phyloP scores from a whole-genome alignment of 768 basidiomycete genomes.

The Pleurotus salmoneostramineus region DNA sequence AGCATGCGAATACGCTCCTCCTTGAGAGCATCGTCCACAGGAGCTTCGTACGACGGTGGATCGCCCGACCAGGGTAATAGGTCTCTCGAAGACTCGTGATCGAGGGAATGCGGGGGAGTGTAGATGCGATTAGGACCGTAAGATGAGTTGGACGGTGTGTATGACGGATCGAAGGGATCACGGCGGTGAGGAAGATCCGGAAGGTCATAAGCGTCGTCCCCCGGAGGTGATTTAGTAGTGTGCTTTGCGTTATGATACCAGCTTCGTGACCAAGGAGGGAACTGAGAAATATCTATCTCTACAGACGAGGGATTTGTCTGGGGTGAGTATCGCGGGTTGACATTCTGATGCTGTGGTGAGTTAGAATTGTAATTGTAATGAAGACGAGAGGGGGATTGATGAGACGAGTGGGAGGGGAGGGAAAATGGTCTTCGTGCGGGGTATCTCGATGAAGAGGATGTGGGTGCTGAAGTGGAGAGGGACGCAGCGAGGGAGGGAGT shows the following conservation, averaged over 20 bases:
- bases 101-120: conserved; percentile 24
- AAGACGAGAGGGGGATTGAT: conserved; percentile 16
- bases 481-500: conserved; percentile 40
- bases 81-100: conserved; percentile 37
- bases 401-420: conserved; percentile 34
- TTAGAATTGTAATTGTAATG: too few relatives aligned
- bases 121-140: conserved; percentile 29
- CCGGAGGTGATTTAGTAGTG: conserved; percentile 12
- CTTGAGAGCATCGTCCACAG: conserved; percentile 48
- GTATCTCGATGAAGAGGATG: conserved; percentile 18
- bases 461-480: conserved; percentile 39
- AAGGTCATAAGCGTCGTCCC: conserved; percentile 11
- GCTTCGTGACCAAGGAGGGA: conserved; percentile 59
- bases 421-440: conserved; percentile 41
- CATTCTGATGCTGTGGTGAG: conserved; percentile 13
- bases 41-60: conserved; percentile 36
- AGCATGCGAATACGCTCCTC: conserved; percentile 71
- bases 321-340: conserved; percentile 14
- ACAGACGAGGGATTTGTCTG: conserved; percentile 23
- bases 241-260: conserved; percentile 50
- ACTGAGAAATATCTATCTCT: conserved; percentile 58
- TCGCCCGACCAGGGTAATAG: conserved; percentile 53
- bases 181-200: conserved; percentile 19
- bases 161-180: conserved; percentile 32
- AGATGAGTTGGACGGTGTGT: conserved; percentile 17